Evolutionary conservation across 2,329 filamentous ascomycete species (phyloP).

Genomic region (Penicillium sp.): DNA sequence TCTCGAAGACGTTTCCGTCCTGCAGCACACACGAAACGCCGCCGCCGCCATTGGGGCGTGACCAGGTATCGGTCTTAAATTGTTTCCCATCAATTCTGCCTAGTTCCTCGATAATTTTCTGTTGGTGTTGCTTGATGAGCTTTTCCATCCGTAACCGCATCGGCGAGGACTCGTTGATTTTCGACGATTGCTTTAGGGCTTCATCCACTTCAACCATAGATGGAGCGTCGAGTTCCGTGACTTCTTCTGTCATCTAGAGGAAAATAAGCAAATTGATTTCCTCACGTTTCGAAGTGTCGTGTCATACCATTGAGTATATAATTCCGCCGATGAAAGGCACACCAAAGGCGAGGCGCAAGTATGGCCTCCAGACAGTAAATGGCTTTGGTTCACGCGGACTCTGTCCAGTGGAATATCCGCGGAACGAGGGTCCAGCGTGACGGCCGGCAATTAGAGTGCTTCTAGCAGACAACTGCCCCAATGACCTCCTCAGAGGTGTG

Average conservation of each 20-base stretch:
- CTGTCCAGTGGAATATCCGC: constrained; percentile 28
- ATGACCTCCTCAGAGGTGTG: constrained; percentile 35
- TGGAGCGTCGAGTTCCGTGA: constrained; percentile 44
- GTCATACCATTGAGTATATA: constrained; percentile 52
- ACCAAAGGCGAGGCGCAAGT: constrained; percentile 49
- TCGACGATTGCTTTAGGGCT: constrained; percentile 72
- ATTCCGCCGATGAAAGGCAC: constrained; percentile 49
- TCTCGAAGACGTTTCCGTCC: constrained; percentile 95
- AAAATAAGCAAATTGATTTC: background rate
- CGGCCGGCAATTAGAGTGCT: constrained; percentile 20
- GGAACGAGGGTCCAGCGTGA: constrained; percentile 19
- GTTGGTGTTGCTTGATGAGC: constrained; percentile 90
- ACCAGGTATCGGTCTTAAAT: constrained; percentile 85
- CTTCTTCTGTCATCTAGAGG: constrained; percentile 38
- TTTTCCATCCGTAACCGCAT: constrained; percentile 98
- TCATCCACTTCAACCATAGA: constrained; percentile 83
- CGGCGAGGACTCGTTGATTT: constrained; percentile 73
- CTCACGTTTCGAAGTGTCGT: background rate
- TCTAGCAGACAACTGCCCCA: constrained; percentile 26
- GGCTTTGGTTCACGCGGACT: constrained; percentile 22
- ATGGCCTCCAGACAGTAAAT: constrained; percentile 45
- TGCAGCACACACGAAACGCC: constrained; percentile 94
- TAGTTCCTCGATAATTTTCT: constrained; percentile 78
- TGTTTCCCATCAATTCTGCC: constrained; percentile 77
- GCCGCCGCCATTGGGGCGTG: constrained; percentile 81